Percentiles rank a stretch among this genome's conserved stretches.
phyloP scores from a whole-genome alignment of 306 rosid genomes.

The Rosa persica region DNA sequence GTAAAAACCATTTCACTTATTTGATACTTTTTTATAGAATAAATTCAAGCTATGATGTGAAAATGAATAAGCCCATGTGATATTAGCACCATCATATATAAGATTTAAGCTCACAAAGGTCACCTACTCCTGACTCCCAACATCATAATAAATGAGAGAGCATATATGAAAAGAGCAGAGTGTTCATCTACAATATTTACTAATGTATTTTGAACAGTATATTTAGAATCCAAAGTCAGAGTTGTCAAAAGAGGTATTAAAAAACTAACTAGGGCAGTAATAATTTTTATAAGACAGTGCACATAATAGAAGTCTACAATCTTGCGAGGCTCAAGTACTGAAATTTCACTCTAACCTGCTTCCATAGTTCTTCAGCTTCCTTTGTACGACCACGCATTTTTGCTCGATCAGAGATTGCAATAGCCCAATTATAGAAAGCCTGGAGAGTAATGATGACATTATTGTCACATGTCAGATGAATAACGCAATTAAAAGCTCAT shows the following conservation, averaged over 20 bases:
- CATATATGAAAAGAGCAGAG: background rate
- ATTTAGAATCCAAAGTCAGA: background rate
- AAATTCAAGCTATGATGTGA: background rate
- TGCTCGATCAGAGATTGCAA: slow-evolving; percentile 98
- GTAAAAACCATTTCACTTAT: slow-evolving; percentile 1
- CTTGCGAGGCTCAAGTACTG: slow-evolving; percentile 24
- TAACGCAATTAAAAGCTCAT: background rate
- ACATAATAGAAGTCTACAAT: slow-evolving; percentile 4
- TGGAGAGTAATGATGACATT: slow-evolving; percentile 22
- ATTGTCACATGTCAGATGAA: slow-evolving; percentile 1
- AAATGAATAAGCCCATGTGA: background rate
- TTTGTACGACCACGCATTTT: slow-evolving; percentile 99
- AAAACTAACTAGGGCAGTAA: slow-evolving; percentile 9
- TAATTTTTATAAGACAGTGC: background rate
- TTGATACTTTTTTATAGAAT: background rate
- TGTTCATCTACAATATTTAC: background rate
- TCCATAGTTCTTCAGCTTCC: slow-evolving; percentile 99
- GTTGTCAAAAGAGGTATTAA: background rate
- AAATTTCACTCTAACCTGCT: slow-evolving; percentile 62
- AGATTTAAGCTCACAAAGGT: slow-evolving; percentile 6
- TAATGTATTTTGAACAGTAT: background rate
- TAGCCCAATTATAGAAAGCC: slow-evolving; percentile 99
- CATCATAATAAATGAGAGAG: background rate
- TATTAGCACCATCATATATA: background rate
- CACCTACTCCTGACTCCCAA: background rate